Evolutionary conservation across 108 stramenopile genomes (phyloP), one percentile per base, ranked within the genome.

Genomic region (Nitzschia sp.): DNA sequence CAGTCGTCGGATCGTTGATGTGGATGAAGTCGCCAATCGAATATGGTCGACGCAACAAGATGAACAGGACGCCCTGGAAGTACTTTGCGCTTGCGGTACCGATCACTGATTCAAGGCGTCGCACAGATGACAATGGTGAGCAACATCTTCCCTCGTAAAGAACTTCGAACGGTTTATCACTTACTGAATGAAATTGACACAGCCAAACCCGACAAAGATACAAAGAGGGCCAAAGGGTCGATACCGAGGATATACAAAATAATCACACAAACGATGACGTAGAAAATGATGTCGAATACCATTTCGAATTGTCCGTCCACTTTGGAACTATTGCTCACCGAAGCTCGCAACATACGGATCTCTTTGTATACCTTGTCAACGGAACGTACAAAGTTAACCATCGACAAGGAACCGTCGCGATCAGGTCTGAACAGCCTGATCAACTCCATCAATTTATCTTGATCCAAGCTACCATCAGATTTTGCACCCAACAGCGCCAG

Each of bases 391-490:
- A 57, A 19, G 54, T 57, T 82, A 82, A 8, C 55, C 53, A 46
- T 84, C 50, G 52, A 67, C 60, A 25, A 78, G 78, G 53, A 55
- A 5, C 89, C 89, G 38, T 83, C 70, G 0, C 89, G 80, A 40
- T 82, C 80, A 0, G 89, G 89, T 17, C 89, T 71, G 50, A 90
- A 85, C 15, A 90, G 56, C 46, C 72, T 70, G 12, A 90, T 74
- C 34, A 87, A 51, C 8, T 65, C 62, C 46, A 69, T 73, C 22
- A 72, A 51, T 44, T 77, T 79, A 52, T 72, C 60, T 44, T 75
- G 69, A 34, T 87, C 78, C 21, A 88, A 41, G 42, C 11, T 41
- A 0, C 78, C 86, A 46, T 79, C 64, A 17, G 39, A 53, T 39
- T 83, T 73, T 9, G 10, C 60, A 41, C 75, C 75, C 64, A 65